A percentile compares a stretch with the other conserved stretches of the same genome.
Conservation (phyloP, 2,329 filamentous ascomycete species). For the Hymenoscyphus infarciens region DNA sequence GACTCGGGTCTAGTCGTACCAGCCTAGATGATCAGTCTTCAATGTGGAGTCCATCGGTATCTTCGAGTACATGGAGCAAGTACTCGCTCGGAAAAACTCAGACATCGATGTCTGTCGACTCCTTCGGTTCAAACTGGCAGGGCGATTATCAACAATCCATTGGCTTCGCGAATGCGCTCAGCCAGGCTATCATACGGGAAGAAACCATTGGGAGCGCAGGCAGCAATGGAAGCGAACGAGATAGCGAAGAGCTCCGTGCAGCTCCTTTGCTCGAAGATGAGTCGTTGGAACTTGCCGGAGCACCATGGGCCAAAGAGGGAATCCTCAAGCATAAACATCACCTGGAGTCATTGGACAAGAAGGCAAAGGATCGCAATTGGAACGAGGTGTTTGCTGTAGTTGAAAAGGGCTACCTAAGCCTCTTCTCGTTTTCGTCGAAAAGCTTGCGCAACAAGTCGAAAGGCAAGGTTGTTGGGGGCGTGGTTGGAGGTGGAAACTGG, state of each 20-base stretch:
- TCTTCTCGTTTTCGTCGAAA: constrained; percentile 90
- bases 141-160: constrained; percentile 93
- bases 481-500: constrained; percentile 96
- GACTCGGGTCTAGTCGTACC: constrained; percentile 85
- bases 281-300: constrained; percentile 81
- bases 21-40: constrained; percentile 90
- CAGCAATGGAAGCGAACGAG: constrained; percentile 36
- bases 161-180: constrained; percentile 93
- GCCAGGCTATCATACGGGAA: constrained; percentile 93
- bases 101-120: constrained; percentile 89
- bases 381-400: constrained; percentile 93
- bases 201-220: constrained; percentile 57
- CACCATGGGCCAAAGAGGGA: constrained; percentile 98
- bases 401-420: constrained; percentile 86
- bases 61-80: constrained; percentile 93
- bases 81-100: constrained; percentile 88
- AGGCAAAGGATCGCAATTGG: constrained; percentile 93
- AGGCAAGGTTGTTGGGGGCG: constrained; percentile 50
- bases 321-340: constrained; percentile 96
- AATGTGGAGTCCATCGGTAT: constrained; percentile 77
- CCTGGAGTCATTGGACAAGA: constrained; percentile 83
- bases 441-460: constrained; percentile 66
- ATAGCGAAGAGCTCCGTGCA: constrained; percentile 40
- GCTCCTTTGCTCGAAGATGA: constrained; percentile 83
- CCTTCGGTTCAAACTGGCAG: constrained; percentile 72